These are phyloP conservation scores for Leavenworthia alabamica DNA, from an alignment of 345 rosid species.

Conservation along the genomic window DNA sequence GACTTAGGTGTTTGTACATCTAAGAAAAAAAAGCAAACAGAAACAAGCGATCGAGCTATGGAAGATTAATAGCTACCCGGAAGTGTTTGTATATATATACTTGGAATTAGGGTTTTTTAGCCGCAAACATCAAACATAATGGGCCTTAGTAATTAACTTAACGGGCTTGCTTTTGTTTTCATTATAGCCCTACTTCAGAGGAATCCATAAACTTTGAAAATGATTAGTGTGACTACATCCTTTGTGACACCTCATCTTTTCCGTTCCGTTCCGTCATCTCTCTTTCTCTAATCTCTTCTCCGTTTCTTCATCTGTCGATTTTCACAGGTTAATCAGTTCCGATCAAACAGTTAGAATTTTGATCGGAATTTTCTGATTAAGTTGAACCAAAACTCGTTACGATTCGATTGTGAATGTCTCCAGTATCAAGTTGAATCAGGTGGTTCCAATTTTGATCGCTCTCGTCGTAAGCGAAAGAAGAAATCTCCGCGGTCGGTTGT, in stretches of 20 bases:
- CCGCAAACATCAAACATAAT: no score
- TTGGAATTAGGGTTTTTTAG: no score
- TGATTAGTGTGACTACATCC: background rate
- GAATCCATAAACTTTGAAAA: background rate
- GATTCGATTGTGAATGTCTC: background rate
- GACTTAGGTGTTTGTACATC: no score
- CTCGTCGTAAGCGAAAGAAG: conserved; percentile 63
- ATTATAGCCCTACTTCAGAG: background rate
- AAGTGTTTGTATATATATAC: conserved; percentile 8
- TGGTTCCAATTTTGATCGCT: conserved; percentile 38
- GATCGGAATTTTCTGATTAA: background rate
- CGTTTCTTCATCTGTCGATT: conserved; percentile 8
- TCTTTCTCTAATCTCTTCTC: conserved; percentile 2
- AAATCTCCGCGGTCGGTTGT: conserved; percentile 19
- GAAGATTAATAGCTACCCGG: no score
- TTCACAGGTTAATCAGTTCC: conserved; percentile 6
- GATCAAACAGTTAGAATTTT: background rate
- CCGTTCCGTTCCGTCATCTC: conserved; percentile 24
- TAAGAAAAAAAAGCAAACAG: no score
- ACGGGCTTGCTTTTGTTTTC: conserved; percentile 15
- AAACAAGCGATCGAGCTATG: background rate
- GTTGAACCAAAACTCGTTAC: background rate
- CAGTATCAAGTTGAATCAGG: conserved; percentile 39
- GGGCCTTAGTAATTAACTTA: background rate
- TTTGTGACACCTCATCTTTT: background rate